Evolutionary conservation across 1,284 basidiomycete genomes (phyloP).

Genomic region (Apiotrichum sp.): DNA sequence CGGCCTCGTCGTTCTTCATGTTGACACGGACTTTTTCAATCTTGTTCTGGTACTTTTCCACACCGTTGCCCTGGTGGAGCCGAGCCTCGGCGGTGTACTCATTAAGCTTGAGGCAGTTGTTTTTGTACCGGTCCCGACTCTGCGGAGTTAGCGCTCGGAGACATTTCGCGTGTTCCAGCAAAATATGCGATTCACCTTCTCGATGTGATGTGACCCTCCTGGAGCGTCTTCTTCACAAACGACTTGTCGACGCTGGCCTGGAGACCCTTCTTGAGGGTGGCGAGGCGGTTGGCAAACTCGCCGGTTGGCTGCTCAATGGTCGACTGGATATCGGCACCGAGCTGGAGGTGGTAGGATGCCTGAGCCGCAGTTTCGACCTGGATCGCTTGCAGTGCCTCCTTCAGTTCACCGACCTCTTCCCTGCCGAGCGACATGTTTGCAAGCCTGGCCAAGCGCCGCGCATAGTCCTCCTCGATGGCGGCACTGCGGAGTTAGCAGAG

Average conservation of each 20-base stretch:
- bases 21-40: slow-evolving; percentile 84
- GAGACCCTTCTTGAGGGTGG: slow-evolving; percentile 61
- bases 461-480: slow-evolving; percentile 84
- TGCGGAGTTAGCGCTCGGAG: slow-evolving; percentile 22
- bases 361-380: slow-evolving; percentile 79
- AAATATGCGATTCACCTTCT: slow-evolving; percentile 50
- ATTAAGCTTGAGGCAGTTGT: slow-evolving; percentile 90
- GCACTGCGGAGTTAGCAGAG: slow-evolving; percentile 22
- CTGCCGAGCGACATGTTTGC: slow-evolving; percentile 69
- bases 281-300: slow-evolving; percentile 61
- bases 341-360: slow-evolving; percentile 52
- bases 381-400: slow-evolving; percentile 68
- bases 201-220: slow-evolving; percentile 77
- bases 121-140: slow-evolving; percentile 89
- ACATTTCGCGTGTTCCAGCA: neutral
- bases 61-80: slow-evolving; percentile 85
- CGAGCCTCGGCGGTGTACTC: slow-evolving; percentile 89
- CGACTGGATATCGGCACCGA: slow-evolving; percentile 67
- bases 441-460: slow-evolving; percentile 76
- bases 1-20: slow-evolving; percentile 80
- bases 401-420: slow-evolving; percentile 86
- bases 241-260: slow-evolving; percentile 76
- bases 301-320: slow-evolving; percentile 66
- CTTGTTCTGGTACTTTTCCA: slow-evolving; percentile 83
- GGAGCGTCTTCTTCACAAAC: slow-evolving; percentile 76